Evolutionary conservation across 1,284 basidiomycete species (phyloP), one percentile per base, ranked within the genome.

Genomic region (Cutaneotrichosporon sp.): DNA sequence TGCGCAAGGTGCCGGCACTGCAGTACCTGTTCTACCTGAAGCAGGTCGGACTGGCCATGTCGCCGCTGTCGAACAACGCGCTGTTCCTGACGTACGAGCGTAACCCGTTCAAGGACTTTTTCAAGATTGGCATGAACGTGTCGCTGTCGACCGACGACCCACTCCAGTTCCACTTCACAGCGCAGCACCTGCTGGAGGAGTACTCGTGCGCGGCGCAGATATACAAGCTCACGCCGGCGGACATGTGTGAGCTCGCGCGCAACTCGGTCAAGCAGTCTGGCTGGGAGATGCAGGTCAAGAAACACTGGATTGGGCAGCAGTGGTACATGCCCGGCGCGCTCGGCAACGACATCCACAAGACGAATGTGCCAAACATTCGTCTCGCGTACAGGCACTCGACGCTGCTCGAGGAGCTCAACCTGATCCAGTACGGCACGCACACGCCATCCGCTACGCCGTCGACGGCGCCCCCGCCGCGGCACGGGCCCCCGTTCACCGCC

Each of bases 151-250:
- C 96, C 66, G 74, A 74, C 51, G 72, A 74, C 41, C 72, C 72
- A 20, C 66, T 74, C 38, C 91, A 96, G 75, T 94, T 97, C 78
- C 92, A 96, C 75, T 94, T 96, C 73, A 97, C 92, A 20, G 94
- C 94, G 79, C 90, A 86, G 47, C 94, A 93, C 21, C 76, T 97
- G 47, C 77, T 98, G 51, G 96, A 99, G 68, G 96, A 99, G 69
- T 99, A 98, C 73, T 92, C 88, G 54, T 94, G 98, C 8, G 96
- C 96, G 8, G 94, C 96, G 10, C 91, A 96, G 77, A 93, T 94
- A 54, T 91, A 93, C 75, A 93, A 94, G 75, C 77, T 96, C 46
- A 88, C 90, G 1, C 77, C 77, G 2, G 77, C 78, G 17, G 80
- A 81, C 62, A 82, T 82, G 81, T 82, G 81, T 43, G 94, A 99